Base-by-base conservation (phyloP, 139 green algal species). In the Diplosphaera chodatii region DNA sequence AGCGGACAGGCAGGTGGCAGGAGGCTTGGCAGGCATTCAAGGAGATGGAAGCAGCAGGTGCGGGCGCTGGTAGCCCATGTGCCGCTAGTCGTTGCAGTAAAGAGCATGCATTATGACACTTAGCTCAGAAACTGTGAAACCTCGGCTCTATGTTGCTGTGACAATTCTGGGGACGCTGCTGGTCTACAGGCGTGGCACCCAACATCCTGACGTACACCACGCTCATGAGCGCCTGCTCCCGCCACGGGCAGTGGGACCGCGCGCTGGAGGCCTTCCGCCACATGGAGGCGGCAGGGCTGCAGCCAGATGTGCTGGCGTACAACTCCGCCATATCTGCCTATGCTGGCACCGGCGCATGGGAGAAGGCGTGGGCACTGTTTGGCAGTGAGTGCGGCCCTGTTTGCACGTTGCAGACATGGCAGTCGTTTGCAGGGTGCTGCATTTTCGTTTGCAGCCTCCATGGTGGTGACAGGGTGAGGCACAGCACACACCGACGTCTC, bases 281-380 rank as follows among this genome's bases (percentile, higher is more conserved):
- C 22, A 87, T 91, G 78, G 65, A 78, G 59, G 59, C 62, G 4
- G 78, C 71, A 10, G 78, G 74, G 1, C n/a, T 84, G 30, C 29
- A 40, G 27, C 64, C 81, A 1, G 85, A 91, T 67, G 71, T 77
- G 32, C 74, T 79, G 55, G 90, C 86, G 32, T 89, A 80, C 62
- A 91, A 83, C 68, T 70, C 73, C 23, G 66, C 91, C 41, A 55
- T 92, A 23, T 89, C 82, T 40, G 74, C 80, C 6, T 90, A 84
- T 74, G 83, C 76, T 66, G 34, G 66, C 30, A 56, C 63, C 6
- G 63, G 63, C 13, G 69, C 88, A 20, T 78, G 67, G 55, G 69
- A 80, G 71, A 69, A 78, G 40, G 86, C 87, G 22, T 76, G 70
- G 70, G 63, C 81, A 23, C 75, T 80, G 37, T 66, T 84, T 37